Evolutionary conservation across 768 basidiomycete genomes (phyloP).

Genomic region (Gautieria morchelliformis): DNA sequence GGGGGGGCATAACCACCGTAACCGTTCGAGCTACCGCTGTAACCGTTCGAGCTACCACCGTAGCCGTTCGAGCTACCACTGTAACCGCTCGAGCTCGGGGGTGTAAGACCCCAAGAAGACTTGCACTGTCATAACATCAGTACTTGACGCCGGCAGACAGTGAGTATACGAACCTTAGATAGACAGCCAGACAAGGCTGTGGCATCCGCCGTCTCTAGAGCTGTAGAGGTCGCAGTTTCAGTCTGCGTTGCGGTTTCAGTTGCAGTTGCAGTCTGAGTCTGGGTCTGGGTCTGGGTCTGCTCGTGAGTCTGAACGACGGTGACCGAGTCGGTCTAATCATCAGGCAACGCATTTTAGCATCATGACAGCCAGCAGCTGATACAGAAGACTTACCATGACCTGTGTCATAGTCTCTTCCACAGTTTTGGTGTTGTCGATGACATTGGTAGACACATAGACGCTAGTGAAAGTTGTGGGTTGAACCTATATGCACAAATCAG

Average conservation of each 20-base stretch:
- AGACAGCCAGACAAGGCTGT: constrained; percentile 43
- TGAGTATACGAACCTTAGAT: constrained; percentile 27
- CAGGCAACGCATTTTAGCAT: constrained; percentile 14
- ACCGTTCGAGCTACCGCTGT: not conserved
- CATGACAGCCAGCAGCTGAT: not conserved
- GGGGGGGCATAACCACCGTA: not conserved
- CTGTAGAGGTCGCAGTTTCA: constrained; percentile 27
- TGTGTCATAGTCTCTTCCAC: not conserved
- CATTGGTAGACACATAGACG: constrained; percentile 42
- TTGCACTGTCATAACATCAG: constrained; percentile 37
- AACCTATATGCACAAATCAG: constrained; percentile 13
- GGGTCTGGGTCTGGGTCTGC: constrained; percentile 40
- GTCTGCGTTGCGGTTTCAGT: constrained; percentile 29
- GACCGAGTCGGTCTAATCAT: constrained; percentile 21
- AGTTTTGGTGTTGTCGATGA: constrained; percentile 39
- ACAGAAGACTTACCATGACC: constrained; percentile 3
- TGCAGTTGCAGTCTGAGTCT: constrained; percentile 20
- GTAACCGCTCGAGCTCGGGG: constrained; percentile 19
- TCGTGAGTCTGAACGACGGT: constrained; percentile 15
- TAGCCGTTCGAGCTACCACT: not conserved
- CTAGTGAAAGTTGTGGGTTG: constrained; percentile 49
- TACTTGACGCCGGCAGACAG: constrained; percentile 9
- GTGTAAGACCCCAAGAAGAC: constrained; percentile 39
- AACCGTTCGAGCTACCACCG: not conserved
- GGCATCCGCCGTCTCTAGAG: constrained; percentile 33